A percentile compares a stretch with the other conserved stretches of the same genome.
These are phyloP conservation scores for Camelina hispida DNA, from an alignment of 345 rosid genomes.

Conservation along the genomic window DNA sequence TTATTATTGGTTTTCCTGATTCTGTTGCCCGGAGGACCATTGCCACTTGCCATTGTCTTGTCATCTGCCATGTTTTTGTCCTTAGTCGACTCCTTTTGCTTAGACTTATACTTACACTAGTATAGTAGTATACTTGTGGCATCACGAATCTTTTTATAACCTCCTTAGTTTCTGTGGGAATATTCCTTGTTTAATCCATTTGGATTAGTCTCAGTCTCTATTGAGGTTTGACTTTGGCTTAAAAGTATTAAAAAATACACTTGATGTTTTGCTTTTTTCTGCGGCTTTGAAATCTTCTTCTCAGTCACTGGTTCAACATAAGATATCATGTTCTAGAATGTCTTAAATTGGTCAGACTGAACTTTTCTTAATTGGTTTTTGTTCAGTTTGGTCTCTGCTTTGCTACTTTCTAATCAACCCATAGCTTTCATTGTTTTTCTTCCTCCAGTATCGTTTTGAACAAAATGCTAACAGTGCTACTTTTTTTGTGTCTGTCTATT, in stretches of 20 bases:
- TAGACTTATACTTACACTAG: slow-evolving; percentile 29
- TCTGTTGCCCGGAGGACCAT: slow-evolving; percentile 36
- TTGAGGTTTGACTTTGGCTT: slow-evolving; percentile 43
- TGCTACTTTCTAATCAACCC: slow-evolving; percentile 19
- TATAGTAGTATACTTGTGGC: slow-evolving; percentile 25
- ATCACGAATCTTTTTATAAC: slow-evolving; percentile 34
- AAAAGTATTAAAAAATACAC: slow-evolving; percentile 4
- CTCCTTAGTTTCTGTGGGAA: slow-evolving; percentile 34
- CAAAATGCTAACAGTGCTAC: slow-evolving; percentile 18
- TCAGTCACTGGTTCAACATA: slow-evolving; percentile 34
- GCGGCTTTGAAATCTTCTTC: slow-evolving; percentile 39
- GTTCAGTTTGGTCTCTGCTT: slow-evolving; percentile 14
- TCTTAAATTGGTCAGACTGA: slow-evolving; percentile 11
- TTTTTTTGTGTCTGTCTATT: slow-evolving; percentile 39
- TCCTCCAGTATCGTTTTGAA: slow-evolving; percentile 13
- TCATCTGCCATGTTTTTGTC: slow-evolving; percentile 38
- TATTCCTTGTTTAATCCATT: slow-evolving; percentile 41
- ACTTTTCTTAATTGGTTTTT: slow-evolving; percentile 20
- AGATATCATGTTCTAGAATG: slow-evolving; percentile 29
- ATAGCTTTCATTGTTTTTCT: slow-evolving; percentile 30
- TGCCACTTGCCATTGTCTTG: slow-evolving; percentile 37
- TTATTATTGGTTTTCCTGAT: slow-evolving; percentile 23
- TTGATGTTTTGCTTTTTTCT: slow-evolving; percentile 36
- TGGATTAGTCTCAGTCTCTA: slow-evolving; percentile 42
- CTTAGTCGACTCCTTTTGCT: slow-evolving; percentile 13